phyloP scores from a whole-genome alignment of 2,329 filamentous ascomycete genomes.

The Talaromyces piceae region DNA sequence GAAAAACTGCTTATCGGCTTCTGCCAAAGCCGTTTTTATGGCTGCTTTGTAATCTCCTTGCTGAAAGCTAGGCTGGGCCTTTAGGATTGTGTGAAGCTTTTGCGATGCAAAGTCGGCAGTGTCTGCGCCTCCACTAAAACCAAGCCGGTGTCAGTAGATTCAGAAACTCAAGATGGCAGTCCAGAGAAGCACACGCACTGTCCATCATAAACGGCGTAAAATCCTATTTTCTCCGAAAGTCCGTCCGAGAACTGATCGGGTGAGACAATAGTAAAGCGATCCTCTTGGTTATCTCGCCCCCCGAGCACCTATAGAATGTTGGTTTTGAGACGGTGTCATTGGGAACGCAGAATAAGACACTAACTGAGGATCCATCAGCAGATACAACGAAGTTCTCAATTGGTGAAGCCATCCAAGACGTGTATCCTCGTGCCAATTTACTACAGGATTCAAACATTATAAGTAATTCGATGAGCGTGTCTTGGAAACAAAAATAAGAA shows the following conservation, averaged over 20 bases:
- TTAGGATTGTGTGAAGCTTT: not conserved
- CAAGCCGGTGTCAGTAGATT: not conserved
- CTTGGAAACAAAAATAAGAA: not conserved
- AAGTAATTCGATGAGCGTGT: not conserved
- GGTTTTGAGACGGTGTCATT: not conserved
- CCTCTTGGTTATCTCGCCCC: not conserved
- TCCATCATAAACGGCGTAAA: not conserved
- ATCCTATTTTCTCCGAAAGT: not conserved
- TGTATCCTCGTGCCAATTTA: not conserved
- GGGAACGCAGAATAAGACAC: not conserved
- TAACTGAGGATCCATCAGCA: not conserved
- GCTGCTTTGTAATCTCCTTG: not conserved
- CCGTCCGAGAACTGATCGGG: not conserved
- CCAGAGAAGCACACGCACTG: not conserved
- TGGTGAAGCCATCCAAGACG: not conserved
- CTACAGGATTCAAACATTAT: not conserved
- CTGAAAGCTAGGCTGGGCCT: not conserved
- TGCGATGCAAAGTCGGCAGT: not conserved
- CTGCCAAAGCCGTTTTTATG: not conserved
- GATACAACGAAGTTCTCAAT: not conserved
- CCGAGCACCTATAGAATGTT: not conserved
- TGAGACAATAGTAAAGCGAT: not conserved
- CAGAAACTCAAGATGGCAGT: not conserved
- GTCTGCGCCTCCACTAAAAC: not conserved
- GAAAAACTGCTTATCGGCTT: not conserved